These are phyloP conservation scores for Macrolepiota albuminosa DNA, from an alignment of 768 basidiomycete species.

Conservation along the genomic window DNA sequence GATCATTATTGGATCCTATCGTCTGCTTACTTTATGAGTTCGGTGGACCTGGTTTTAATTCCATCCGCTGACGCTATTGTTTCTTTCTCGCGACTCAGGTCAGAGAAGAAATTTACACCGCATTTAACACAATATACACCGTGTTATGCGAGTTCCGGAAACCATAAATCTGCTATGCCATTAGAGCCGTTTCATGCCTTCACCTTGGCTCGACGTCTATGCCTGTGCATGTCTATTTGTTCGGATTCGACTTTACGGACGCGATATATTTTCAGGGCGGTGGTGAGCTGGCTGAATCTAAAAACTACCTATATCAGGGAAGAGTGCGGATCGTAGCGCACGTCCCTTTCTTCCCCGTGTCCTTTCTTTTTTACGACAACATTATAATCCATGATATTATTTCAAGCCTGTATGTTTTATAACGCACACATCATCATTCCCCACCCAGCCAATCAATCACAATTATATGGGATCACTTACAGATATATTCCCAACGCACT, in stretches of 20 bases:
- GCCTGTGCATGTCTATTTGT: conserved; percentile 4
- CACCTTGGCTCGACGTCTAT: conserved; percentile 13
- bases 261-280: conserved; percentile 3
- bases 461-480: conserved; percentile 19
- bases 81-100: conserved; percentile 52
- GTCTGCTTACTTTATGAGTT: conserved; percentile 27
- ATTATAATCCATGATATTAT: conserved; percentile 25
- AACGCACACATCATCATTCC: conserved; percentile 36
- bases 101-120: conserved; percentile 98
- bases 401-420: conserved; percentile 21
- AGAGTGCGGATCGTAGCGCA: conserved; percentile 44
- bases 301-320: conserved; percentile 20
- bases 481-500: conserved; percentile 1
- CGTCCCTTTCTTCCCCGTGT: conserved; percentile 32
- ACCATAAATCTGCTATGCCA: conserved; percentile 40
- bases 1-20: conserved; percentile 21
- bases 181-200: neutral
- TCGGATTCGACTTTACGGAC: neutral
- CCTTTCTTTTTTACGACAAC: conserved; percentile 15
- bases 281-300: conserved; percentile 12
- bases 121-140: conserved; percentile 99
- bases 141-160: conserved; percentile 95
- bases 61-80: conserved; percentile 41
- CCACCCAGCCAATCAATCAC: conserved; percentile 23
- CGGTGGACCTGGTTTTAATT: conserved; percentile 41